phyloP scores from a whole-genome alignment of 768 basidiomycete species.

The Trametes coccinea region DNA sequence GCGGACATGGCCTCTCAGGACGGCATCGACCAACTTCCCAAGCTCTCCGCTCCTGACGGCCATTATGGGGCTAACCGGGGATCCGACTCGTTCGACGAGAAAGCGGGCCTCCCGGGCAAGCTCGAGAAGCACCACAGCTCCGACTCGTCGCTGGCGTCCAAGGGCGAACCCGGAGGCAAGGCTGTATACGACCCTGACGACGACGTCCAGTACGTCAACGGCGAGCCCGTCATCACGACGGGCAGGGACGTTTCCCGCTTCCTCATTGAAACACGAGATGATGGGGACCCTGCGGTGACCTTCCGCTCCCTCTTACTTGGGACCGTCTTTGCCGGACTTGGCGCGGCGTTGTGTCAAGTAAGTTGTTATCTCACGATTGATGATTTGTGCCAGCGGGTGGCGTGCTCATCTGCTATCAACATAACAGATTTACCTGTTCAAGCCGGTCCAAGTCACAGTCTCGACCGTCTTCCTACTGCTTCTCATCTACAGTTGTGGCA shows the following conservation, averaged over 20 bases:
- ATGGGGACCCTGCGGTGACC: constrained; percentile 55
- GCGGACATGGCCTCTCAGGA: constrained; percentile 9
- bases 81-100: constrained; percentile 15
- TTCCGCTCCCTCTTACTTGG: constrained; percentile 58
- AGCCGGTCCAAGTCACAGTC: constrained; percentile 52
- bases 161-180: not conserved
- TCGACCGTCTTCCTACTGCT: constrained; percentile 60
- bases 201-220: constrained; percentile 24
- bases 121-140: constrained; percentile 13
- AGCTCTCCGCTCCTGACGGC: constrained; percentile 10
- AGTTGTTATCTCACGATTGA: constrained; percentile 7
- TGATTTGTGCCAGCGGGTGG: too few species aligned
- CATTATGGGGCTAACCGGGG: not conserved
- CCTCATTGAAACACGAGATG: constrained; percentile 58
- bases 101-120: constrained; percentile 11
- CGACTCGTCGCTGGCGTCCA: constrained; percentile 12
- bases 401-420: too few species aligned
- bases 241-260: constrained; percentile 55
- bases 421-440: constrained; percentile 56
- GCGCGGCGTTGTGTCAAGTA: constrained; percentile 60
- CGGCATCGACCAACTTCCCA: constrained; percentile 15
- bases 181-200: constrained; percentile 13
- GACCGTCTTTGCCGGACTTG: constrained; percentile 56
- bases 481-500: constrained; percentile 51
- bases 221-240: constrained; percentile 32